Conservation (phyloP, 1,284 basidiomycete species). For the Ustilago lituana region DNA sequence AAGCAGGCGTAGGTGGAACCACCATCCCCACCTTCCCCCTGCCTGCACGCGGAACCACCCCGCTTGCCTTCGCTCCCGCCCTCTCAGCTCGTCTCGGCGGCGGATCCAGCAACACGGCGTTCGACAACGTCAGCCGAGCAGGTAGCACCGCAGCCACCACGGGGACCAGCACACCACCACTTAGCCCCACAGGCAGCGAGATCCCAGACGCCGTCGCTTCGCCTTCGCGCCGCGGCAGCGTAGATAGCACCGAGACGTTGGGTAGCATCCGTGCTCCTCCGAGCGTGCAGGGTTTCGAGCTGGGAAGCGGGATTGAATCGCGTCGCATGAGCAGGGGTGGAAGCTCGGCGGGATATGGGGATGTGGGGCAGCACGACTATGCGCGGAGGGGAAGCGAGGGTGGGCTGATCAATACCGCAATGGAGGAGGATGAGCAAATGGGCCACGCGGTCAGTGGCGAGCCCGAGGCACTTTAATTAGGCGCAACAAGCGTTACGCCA, state of each 20-base stretch:
- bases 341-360: slow-evolving; percentile 30
- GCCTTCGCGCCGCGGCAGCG: slow-evolving; percentile 40
- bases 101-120: slow-evolving; percentile 10
- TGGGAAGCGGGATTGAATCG: slow-evolving; percentile 34
- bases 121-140: slow-evolving; percentile 45
- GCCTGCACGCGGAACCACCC: slow-evolving; percentile 33
- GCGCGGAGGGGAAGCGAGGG: slow-evolving; percentile 27
- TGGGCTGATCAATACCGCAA: slow-evolving; percentile 23
- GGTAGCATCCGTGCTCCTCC: slow-evolving; percentile 47
- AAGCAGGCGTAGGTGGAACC: slow-evolving; percentile 58
- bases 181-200: slow-evolving; percentile 38
- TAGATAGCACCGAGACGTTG: slow-evolving; percentile 47
- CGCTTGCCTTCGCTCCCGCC: slow-evolving; percentile 40
- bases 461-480: slow-evolving; percentile 3
- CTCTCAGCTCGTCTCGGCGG: slow-evolving; percentile 36
- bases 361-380: neutral
- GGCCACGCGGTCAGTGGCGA: slow-evolving; percentile 2
- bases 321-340: slow-evolving; percentile 47
- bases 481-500: too few relatives aligned
- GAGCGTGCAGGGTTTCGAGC: slow-evolving; percentile 43
- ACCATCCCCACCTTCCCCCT: slow-evolving; percentile 37
- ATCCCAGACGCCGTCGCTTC: slow-evolving; percentile 43
- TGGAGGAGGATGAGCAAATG: slow-evolving; percentile 47
- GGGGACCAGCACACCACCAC: slow-evolving; percentile 52
- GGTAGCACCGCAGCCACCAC: slow-evolving; percentile 59